Base-by-base conservation (phyloP, 805 yeast genomes). In the Spathaspora arborariae region DNA sequence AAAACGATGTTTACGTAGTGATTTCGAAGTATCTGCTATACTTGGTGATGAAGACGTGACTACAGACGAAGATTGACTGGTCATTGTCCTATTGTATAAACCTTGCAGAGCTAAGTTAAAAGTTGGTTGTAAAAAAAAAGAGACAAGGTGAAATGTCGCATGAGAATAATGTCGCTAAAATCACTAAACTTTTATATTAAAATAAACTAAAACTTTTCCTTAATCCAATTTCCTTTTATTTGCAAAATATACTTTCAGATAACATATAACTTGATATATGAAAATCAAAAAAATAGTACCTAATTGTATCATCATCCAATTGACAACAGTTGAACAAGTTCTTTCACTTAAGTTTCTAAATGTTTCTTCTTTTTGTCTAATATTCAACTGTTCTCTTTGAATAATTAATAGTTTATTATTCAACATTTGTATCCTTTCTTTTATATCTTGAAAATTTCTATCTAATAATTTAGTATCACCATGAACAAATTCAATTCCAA, bases 311-410 rank as follows among this genome's bases (percentile, higher is more conserved):
- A 56, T 20, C 53, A 55, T 48, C 64, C 64, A 63, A 42, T 46
- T 35, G 1, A 58, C 48, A 4, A 61, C 64, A 13, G 49, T 45
- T 20, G 49, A 56, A 41, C 59, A 56, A 6, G 62, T 56, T n/a
- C 52, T 27, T 44, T 63, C 68, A 13, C 58, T 52, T 24, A 56
- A 50, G 41, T 63, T 63, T 39, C 67, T 35, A 42, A 63, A 63
- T 13, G 18, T 18, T 19, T 51, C 57, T 43, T 62, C 66, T 46
- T 60, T 60, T 27, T 55, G 57, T 18, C 61, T 48, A 7, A 63
- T 56, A 49, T 74, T 67, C 41, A 68, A 66, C 62, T 87, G 96
- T 57, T 88, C 94, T 35, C 76, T 65, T 56, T 78, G 78, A 52
- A 89, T 75, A 48, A 74, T 79, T 27, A 70, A 69, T 54, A 88